Evolutionary conservation across 495 filamentous ascomycete genomes (phyloP).

Genomic region (Podospora comata): DNA sequence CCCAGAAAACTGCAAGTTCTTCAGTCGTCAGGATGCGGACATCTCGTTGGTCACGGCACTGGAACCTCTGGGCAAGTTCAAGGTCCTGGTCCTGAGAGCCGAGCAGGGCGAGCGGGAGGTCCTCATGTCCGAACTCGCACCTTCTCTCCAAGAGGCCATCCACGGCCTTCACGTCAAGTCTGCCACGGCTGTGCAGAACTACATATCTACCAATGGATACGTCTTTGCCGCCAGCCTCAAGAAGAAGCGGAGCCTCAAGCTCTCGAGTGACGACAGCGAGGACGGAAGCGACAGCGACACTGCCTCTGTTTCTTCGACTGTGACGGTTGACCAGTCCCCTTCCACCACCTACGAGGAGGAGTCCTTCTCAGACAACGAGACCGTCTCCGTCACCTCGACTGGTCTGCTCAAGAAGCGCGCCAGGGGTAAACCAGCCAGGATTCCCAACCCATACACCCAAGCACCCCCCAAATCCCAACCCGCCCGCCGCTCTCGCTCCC

Average conservation of each 20-base stretch:
- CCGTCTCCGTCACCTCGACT: slow-evolving; percentile 21
- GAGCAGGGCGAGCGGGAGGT: slow-evolving; percentile 30
- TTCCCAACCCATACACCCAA: background rate
- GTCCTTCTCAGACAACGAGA: slow-evolving; percentile 34
- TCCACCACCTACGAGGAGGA: slow-evolving; percentile 28
- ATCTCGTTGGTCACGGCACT: slow-evolving; percentile 36
- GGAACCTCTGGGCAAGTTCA: slow-evolving; percentile 32
- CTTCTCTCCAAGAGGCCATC: slow-evolving; percentile 23
- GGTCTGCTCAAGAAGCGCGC: slow-evolving; percentile 10
- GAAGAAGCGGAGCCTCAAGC: slow-evolving; percentile 13
- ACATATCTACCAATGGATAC: slow-evolving; percentile 39
- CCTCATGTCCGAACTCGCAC: slow-evolving; percentile 31
- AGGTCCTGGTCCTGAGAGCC: slow-evolving; percentile 33
- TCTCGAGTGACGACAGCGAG: slow-evolving; percentile 3
- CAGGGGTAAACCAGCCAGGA: slow-evolving; percentile 9
- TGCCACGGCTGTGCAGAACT: slow-evolving; percentile 38
- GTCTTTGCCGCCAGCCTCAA: slow-evolving; percentile 22
- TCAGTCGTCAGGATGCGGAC: slow-evolving; percentile 26
- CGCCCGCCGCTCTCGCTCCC: slow-evolving; percentile 20
- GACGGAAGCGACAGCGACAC: slow-evolving; percentile 27
- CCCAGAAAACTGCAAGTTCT: slow-evolving; percentile 43
- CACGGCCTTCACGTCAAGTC: slow-evolving; percentile 36
- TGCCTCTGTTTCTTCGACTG: slow-evolving; percentile 30
- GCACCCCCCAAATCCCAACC: background rate
- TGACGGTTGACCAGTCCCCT: slow-evolving; percentile 27